Evolutionary conservation across 805 yeast genomes (phyloP).

Genomic region (Ogataea zsoltii): DNA sequence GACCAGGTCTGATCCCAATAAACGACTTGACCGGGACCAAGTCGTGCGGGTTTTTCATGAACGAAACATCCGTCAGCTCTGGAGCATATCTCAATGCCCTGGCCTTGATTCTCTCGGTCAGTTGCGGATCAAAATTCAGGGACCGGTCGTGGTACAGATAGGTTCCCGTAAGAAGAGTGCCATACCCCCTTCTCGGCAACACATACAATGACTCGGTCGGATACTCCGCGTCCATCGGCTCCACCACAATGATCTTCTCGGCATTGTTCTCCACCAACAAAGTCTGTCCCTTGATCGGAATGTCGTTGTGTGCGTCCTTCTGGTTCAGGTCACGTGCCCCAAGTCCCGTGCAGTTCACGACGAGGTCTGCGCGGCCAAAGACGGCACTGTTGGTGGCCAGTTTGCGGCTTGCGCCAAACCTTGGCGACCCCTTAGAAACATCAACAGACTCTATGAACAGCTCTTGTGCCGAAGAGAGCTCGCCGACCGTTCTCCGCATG

Average conservation of each 20-base stretch:
- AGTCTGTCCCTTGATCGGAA: constrained; percentile 61
- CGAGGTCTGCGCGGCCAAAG: constrained; percentile 39
- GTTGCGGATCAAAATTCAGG: constrained; percentile 42
- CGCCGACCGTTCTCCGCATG: constrained; percentile 40
- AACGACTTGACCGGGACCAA: constrained; percentile 54
- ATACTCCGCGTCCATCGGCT: constrained; percentile 30
- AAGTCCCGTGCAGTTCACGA: constrained; percentile 58
- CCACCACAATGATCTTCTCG: constrained; percentile 36
- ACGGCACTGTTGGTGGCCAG: constrained; percentile 10
- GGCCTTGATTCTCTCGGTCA: constrained; percentile 44
- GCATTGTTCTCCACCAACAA: constrained; percentile 49
- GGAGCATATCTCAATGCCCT: constrained; percentile 53
- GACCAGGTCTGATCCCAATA: constrained; percentile 72
- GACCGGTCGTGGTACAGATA: constrained; percentile 26
- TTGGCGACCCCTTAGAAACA: constrained; percentile 12
- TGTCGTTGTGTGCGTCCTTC: constrained; percentile 41
- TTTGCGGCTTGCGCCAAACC: constrained; percentile 17
- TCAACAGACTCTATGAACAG: constrained; percentile 7
- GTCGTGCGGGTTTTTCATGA: constrained; percentile 38
- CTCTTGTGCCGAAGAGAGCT: not conserved
- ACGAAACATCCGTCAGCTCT: constrained; percentile 38
- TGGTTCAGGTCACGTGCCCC: constrained; percentile 47
- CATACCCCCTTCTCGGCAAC: constrained; percentile 69
- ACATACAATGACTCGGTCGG: constrained; percentile 53
- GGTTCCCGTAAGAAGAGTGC: constrained; percentile 60